A percentile compares a stretch with the other conserved stretches of the same genome.
Evolutionary conservation across 768 basidiomycete genomes (phyloP).

Genomic region (Lentinula aciculospora): DNA sequence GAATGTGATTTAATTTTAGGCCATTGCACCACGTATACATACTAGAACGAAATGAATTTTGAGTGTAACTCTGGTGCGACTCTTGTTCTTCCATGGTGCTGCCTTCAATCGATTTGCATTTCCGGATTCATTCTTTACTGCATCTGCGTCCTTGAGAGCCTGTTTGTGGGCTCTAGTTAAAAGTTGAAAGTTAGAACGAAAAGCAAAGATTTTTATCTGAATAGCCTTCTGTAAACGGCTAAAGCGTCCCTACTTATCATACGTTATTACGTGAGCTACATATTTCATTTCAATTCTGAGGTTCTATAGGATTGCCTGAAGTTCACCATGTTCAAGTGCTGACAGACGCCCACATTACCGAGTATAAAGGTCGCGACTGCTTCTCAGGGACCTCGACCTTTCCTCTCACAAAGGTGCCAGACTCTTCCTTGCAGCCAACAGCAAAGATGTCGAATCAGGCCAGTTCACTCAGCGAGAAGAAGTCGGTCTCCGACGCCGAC

Average conservation of each 20-base stretch:
- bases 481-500: neutral
- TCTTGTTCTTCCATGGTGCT: no score
- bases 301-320: neutral
- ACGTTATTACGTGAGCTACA: neutral
- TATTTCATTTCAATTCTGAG: neutral
- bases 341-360: neutral
- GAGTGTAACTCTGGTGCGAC: no score
- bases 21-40: no score
- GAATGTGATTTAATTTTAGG: no score
- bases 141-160: no score
- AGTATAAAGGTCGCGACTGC: neutral
- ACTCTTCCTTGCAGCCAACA: neutral
- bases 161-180: no score
- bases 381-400: neutral
- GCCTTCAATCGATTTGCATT: no score
- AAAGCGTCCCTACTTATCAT: neutral
- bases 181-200: no score
- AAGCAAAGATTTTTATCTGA: neutral
- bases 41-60: no score
- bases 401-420: neutral
- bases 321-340: conserved; percentile 1
- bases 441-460: neutral
- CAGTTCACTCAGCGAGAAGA: conserved; percentile 2
- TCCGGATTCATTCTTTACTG: no score
- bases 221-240: neutral